These are phyloP conservation scores for Xylaria curta DNA, from an alignment of 495 filamentous ascomycete genomes.

Conservation along the genomic window DNA sequence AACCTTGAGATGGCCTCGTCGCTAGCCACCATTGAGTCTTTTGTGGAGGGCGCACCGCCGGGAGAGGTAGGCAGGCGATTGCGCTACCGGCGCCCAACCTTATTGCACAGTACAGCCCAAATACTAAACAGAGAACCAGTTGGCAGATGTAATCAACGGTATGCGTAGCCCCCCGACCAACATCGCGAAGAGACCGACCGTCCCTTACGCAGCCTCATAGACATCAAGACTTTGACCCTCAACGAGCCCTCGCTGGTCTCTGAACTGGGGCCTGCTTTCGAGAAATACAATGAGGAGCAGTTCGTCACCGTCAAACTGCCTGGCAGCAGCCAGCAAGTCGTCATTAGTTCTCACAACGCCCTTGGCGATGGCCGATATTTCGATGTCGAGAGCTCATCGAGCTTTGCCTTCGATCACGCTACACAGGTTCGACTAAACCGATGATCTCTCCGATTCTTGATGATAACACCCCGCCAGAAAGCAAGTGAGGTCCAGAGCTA, in stretches of 20 bases:
- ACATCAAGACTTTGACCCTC: slow-evolving; percentile 84
- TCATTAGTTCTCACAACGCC: slow-evolving; percentile 85
- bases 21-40: slow-evolving; percentile 76
- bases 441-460: slow-evolving; percentile 20
- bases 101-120: slow-evolving; percentile 26
- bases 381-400: slow-evolving; percentile 83
- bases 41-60: slow-evolving; percentile 92
- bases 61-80: slow-evolving; percentile 75
- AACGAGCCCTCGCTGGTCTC: slow-evolving; percentile 70
- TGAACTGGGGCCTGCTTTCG: slow-evolving; percentile 80
- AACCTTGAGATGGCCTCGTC: slow-evolving; percentile 43
- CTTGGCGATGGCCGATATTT: slow-evolving; percentile 83
- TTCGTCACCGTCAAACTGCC: slow-evolving; percentile 87
- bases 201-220: slow-evolving; percentile 51
- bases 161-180: slow-evolving; percentile 37
- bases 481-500: slow-evolving; percentile 82
- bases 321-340: slow-evolving; percentile 80
- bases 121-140: slow-evolving; percentile 56
- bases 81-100: not conserved
- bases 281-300: slow-evolving; percentile 96
- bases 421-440: slow-evolving; percentile 64
- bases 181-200: slow-evolving; percentile 17
- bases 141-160: slow-evolving; percentile 91
- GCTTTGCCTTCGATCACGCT: slow-evolving; percentile 85
- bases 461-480: slow-evolving; percentile 61